Evolutionary conservation across 2,329 filamentous ascomycete genomes (phyloP).

Genomic region (Trichoderma sp.): DNA sequence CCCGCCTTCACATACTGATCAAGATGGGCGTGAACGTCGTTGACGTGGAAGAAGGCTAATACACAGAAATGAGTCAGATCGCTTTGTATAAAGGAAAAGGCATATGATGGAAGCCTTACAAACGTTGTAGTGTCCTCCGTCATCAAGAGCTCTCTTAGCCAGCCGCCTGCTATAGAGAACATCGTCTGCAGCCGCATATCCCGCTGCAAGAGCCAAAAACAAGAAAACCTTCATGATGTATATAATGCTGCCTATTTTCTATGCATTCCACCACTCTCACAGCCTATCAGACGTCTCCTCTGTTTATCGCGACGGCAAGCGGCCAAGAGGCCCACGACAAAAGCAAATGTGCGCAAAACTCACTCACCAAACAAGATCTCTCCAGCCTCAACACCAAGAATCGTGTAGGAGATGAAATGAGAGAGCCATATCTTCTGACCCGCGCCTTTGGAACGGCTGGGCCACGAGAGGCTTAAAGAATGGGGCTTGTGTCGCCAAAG

Average conservation of each 20-base stretch:
- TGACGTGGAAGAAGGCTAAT: conserved; percentile 66
- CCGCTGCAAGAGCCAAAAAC: conserved; percentile 35
- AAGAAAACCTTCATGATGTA: conserved; percentile 28
- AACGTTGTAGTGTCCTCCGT: conserved; percentile 55
- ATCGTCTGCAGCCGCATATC: conserved; percentile 43
- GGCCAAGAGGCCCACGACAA: neutral
- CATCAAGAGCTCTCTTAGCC: conserved; percentile 52
- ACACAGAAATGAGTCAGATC: too few relatives aligned
- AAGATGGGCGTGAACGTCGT: conserved; percentile 68
- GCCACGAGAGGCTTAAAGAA: conserved; percentile 2
- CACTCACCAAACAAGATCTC: too few relatives aligned
- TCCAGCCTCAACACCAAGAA: neutral
- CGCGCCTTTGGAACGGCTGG: neutral
- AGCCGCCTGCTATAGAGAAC: conserved; percentile 52
- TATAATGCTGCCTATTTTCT: neutral
- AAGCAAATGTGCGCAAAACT: neutral
- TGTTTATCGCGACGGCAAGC: neutral
- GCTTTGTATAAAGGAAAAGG: neutral
- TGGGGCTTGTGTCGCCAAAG: conserved; percentile 11
- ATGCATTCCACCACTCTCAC: neutral
- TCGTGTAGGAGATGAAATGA: neutral
- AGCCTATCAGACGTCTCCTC: neutral
- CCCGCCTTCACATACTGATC: conserved; percentile 64
- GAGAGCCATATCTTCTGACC: neutral
- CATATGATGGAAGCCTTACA: conserved; percentile 37